A percentile compares a stretch with the other conserved stretches of the same genome.
Conservation (phyloP, 768 basidiomycete species). For the Pulveroboletus sp. region DNA sequence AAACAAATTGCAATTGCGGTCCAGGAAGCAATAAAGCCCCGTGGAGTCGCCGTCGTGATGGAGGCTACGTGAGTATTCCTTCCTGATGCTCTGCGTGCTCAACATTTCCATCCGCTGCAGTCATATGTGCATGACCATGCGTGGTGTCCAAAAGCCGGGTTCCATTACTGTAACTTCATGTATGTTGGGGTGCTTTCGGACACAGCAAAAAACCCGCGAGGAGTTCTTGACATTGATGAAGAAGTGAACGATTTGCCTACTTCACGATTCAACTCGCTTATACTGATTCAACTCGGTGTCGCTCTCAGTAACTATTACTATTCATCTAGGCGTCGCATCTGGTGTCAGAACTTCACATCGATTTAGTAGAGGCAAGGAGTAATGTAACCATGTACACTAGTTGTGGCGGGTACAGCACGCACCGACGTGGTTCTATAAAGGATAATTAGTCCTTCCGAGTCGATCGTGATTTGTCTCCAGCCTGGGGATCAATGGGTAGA, state of each 20-base stretch:
- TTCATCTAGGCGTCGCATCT: conserved; percentile 17
- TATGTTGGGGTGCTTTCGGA: conserved; percentile 97
- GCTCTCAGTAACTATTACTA: conserved; percentile 22
- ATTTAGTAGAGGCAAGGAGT: conserved; percentile 12
- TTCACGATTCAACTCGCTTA: conserved; percentile 48
- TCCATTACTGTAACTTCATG: conserved; percentile 92
- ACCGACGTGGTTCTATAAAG: conserved; percentile 1
- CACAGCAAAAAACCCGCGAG: conserved; percentile 97
- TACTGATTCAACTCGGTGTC: conserved; percentile 32
- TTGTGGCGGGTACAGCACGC: conserved; percentile 8
- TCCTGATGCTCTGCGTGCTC: conserved; percentile 8
- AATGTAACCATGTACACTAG: conserved; percentile 17
- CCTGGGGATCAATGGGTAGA: conserved; percentile 59
- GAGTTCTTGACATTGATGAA: conserved; percentile 91
- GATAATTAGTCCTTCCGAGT: conserved; percentile 49
- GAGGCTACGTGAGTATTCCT: conserved; percentile 80
- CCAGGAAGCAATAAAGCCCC: conserved; percentile 95
- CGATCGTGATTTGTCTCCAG: conserved; percentile 49
- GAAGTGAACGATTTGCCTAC: conserved; percentile 16
- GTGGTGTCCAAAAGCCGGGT: conserved; percentile 98
- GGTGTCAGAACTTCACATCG: conserved; percentile 7
- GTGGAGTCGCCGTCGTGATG: conserved; percentile 99
- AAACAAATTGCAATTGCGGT: conserved; percentile 98
- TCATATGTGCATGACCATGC: conserved; percentile 99
- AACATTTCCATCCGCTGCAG: conserved; percentile 36